A percentile compares a stretch with the other conserved stretches of the same genome.
Evolutionary conservation across 225 moss, liverwort and hornwort genomes (phyloP).

Genomic region (Straminergon stramineum): DNA sequence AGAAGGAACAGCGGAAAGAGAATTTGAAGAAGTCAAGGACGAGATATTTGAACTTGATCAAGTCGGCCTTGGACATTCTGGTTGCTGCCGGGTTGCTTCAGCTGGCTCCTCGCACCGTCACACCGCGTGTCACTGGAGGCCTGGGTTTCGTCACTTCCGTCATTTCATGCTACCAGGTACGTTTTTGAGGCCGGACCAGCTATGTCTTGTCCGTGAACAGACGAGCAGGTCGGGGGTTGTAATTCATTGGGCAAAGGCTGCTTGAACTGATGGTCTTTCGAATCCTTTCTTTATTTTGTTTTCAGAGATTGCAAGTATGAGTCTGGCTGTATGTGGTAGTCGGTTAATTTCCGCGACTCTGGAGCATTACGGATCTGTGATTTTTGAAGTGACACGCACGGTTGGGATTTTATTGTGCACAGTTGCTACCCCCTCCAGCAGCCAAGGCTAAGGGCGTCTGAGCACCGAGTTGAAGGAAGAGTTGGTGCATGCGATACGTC

Average conservation of each 20-base stretch:
- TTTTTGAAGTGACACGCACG: neutral
- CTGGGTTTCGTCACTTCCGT: constrained; percentile 76
- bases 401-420: constrained; percentile 4
- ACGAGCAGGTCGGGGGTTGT: neutral
- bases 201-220: neutral
- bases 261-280: neutral
- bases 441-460: constrained; percentile 23
- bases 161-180: constrained; percentile 82
- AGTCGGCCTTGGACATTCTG: constrained; percentile 71
- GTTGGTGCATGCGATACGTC: neutral
- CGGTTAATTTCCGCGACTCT: neutral
- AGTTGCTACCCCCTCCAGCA: constrained; percentile 28
- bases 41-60: constrained; percentile 57
- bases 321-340: neutral
- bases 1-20: constrained; percentile 62
- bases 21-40: constrained; percentile 41
- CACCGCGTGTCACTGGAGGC: constrained; percentile 74
- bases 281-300: neutral
- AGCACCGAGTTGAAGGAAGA: neutral
- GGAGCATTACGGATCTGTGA: neutral
- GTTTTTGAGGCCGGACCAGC: neutral
- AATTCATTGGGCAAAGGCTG: neutral
- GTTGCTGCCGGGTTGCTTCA: constrained; percentile 85
- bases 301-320: neutral
- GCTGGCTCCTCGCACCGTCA: constrained; percentile 61